Evolutionary conservation across 139 green algal species (phyloP), one percentile per base, ranked within the genome.

Genomic region (Micractinium sp.): DNA sequence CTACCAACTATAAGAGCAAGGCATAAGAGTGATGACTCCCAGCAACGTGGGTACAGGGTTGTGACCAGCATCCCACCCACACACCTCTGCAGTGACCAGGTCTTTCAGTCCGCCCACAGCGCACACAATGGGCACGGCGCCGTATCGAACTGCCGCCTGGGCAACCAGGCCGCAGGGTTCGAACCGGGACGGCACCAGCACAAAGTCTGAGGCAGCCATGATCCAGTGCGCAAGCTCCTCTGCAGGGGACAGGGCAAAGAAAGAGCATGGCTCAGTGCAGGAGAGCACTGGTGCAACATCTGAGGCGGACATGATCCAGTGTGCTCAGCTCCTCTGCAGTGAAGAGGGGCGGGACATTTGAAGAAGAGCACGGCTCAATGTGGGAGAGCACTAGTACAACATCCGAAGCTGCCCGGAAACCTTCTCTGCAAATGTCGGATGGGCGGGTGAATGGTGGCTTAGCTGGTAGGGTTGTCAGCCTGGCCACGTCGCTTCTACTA

Each of bases 111-210:
- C 97, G 0, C 96, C 97, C 1, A 94, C 93, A 0, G 93, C 85
- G 7, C 92, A 86, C 4, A 95, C 95, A 5, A 99, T 88, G 16
- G 97, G 96, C 23, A 98, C 80, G 1, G 95, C 89, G 41, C 96
- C 96, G 89, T 98, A 99, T 23, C 93, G 92, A 78, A 95, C 78
- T 12, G 86, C 96, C 38, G 85, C 93, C 79, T 97, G 91, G 0
- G 95, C 94, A n/a, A 98, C 94, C 81, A 99, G 93, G 25, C 96
- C 97, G 82, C 95, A 98, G 1, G 97, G 96, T 91, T 99, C 96
- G 63, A 95, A 98, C 23, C 95, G 90, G 18, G 94, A 97, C 0
- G 96, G 96, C 25, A 98, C 88, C 33, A 98, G n/a, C 41, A 98
- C 76, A 82, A 94, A 96, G 92, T 98, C 96, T 0, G 89, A 88